Evolutionary conservation across 2,329 filamentous ascomycete species (phyloP), one percentile per base, ranked within the genome.

Genomic region (Aspergillus phoenicis): DNA sequence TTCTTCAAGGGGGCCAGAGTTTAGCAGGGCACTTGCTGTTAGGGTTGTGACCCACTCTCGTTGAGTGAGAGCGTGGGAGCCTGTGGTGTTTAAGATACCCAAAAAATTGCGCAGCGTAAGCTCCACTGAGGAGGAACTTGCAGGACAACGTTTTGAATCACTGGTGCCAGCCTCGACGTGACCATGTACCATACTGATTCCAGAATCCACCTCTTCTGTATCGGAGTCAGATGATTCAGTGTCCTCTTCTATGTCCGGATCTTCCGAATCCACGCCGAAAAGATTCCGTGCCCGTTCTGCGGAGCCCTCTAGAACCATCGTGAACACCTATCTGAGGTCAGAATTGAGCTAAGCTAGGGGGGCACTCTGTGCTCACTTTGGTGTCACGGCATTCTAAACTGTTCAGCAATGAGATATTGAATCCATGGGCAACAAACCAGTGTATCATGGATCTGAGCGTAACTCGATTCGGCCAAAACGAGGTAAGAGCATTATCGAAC

Each of bases 381-480:
- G 86, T 88, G 68, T 89, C 88, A 52, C 79, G 76, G 66, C 85
- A 89, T 55, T 87, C 83, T 10, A 90, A 71, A 36, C 82, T 83
- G 61, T 91, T 88, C 47, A 91, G 80, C 24, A 91, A 75, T 1
- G 85, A 87, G 5, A 89, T 79, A 67, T 86, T 89, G 70, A 84
- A 86, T 0, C 85, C 84, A n/a, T 77, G 75, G 0, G 70, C 71
- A 55, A 87, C 80, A 61, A 90, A 83, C 60, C 77, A 80, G 58
- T 82, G 80, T 41, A 89, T 85, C 68, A 87, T 79, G 4, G 73
- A 70, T 36, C 84, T 77, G 24, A 81, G 72, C 4, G 70, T 72
- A 15, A 70, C 66, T 39, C 69, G 67, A 2, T 60, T 61, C 51
- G 17, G 13, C 51, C 48, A 39, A 24, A 17, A 15, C 5, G 22